A percentile compares a stretch with the other conserved stretches of the same genome.
Conservation (phyloP, 1,284 basidiomycete species). For the Abortiporus biennis region DNA sequence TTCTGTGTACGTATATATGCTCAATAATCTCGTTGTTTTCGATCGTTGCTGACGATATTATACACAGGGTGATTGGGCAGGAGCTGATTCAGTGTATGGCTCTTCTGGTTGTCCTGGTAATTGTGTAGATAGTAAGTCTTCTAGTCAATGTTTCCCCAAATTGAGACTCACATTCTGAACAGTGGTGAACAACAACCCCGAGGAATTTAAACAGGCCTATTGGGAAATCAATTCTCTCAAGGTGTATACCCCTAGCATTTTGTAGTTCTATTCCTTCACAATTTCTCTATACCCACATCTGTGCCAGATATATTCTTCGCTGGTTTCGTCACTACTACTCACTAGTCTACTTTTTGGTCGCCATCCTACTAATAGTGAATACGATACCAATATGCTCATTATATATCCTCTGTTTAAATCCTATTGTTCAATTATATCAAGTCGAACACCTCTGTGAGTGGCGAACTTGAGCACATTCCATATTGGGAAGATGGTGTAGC, state of each 20-base stretch:
- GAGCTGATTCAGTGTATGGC: slow-evolving; percentile 17
- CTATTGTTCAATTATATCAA: too few species aligned
- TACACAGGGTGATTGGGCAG: slow-evolving; percentile 47
- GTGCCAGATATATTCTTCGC: neutral
- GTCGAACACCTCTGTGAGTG: too few species aligned
- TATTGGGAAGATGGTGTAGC: too few species aligned
- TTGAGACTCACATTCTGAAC: slow-evolving; percentile 2
- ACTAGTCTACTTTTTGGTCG: too few species aligned
- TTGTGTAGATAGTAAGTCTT: slow-evolving; percentile 37
- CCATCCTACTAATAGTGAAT: too few species aligned
- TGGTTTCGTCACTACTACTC: too few species aligned
- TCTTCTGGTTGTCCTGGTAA: slow-evolving; percentile 9
- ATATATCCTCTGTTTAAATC: too few species aligned
- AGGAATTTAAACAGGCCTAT: slow-evolving; percentile 47
- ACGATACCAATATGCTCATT: too few species aligned
- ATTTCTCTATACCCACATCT: neutral
- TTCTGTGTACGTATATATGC: slow-evolving; percentile 36
- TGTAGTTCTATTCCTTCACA: too few species aligned
- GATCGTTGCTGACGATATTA: slow-evolving; percentile 5
- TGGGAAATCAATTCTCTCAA: slow-evolving; percentile 56
- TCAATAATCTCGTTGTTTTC: slow-evolving; percentile 1
- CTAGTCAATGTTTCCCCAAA: too few species aligned
- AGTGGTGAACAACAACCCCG: slow-evolving; percentile 51
- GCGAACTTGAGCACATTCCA: too few species aligned
- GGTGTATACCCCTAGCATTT: slow-evolving; percentile 38